Conservation (phyloP, 75 land plant species). For the Larix kaempferi region DNA sequence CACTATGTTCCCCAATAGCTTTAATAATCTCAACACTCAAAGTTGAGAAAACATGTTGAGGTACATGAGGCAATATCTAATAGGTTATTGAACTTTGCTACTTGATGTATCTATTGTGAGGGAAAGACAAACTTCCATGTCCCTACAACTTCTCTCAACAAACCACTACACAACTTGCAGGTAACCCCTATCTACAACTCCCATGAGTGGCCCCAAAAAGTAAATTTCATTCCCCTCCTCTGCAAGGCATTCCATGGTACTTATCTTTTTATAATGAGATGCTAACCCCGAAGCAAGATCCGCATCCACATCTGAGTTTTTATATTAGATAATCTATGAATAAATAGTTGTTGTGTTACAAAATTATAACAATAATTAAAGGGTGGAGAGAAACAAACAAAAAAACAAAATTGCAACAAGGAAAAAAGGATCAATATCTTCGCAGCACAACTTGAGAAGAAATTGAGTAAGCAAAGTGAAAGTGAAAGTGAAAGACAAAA, state of each 20-base stretch:
- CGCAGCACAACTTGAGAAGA: background rate
- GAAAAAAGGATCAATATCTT: background rate
- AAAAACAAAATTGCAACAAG: background rate
- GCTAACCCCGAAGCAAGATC: slow-evolving; percentile 94
- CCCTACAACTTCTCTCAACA: slow-evolving; percentile 80
- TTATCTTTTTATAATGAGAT: slow-evolving; percentile 85
- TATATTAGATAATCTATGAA: slow-evolving; percentile 76
- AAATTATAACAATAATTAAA: too few species aligned
- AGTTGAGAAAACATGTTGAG: slow-evolving; percentile 77
- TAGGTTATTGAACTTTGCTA: slow-evolving; percentile 68
- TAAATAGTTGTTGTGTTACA: too few species aligned
- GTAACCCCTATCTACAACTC: slow-evolving; percentile 92
- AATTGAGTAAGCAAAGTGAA: background rate
- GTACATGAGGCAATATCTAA: slow-evolving; percentile 79
- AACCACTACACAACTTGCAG: slow-evolving; percentile 86
- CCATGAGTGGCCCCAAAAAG: slow-evolving; percentile 86
- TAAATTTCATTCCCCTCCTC: slow-evolving; percentile 83
- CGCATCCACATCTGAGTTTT: slow-evolving; percentile 86
- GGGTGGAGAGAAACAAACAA: background rate
- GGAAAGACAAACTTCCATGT: slow-evolving; percentile 95
- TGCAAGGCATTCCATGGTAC: slow-evolving; percentile 92
- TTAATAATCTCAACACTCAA: slow-evolving; percentile 85
- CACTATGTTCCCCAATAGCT: slow-evolving; percentile 89
- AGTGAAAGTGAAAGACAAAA: background rate
- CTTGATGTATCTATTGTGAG: slow-evolving; percentile 90